Evolutionary conservation across 2,329 filamentous ascomycete genomes (phyloP).

Genomic region (Monosporascus sp.): DNA sequence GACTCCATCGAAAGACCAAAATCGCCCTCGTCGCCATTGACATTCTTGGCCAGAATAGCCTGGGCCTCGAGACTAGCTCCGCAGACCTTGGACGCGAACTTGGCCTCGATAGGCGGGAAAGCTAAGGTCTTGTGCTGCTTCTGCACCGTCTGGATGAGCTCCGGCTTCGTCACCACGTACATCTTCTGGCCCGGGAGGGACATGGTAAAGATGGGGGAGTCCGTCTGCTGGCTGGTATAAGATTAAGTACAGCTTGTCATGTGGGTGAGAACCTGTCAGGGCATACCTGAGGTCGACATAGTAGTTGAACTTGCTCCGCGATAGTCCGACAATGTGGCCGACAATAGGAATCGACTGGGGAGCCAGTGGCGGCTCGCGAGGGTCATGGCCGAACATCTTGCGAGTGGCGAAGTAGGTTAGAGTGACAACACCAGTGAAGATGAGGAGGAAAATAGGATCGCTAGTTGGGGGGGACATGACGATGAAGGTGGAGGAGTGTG

Average conservation of each 20-base stretch:
- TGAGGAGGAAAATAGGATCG: neutral
- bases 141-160: slow-evolving; percentile 33
- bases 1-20: slow-evolving; percentile 28
- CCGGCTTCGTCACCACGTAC: slow-evolving; percentile 33
- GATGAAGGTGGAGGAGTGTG: neutral
- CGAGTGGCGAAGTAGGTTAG: slow-evolving; percentile 5
- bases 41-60: slow-evolving; percentile 23
- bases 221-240: slow-evolving; percentile 8
- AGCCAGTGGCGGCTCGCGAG: slow-evolving; percentile 26
- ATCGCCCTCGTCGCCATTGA: slow-evolving; percentile 31
- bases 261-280: neutral
- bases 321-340: slow-evolving; percentile 27
- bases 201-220: slow-evolving; percentile 34
- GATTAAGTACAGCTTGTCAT: neutral
- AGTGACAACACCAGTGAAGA: slow-evolving; percentile 3
- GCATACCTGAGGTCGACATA: slow-evolving; percentile 26
- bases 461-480: neutral
- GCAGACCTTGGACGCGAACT: slow-evolving; percentile 25
- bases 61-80: slow-evolving; percentile 23
- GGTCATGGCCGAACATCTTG: slow-evolving; percentile 20
- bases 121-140: slow-evolving; percentile 30
- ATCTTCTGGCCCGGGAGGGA: slow-evolving; percentile 34
- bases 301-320: slow-evolving; percentile 25
- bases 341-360: slow-evolving; percentile 25
- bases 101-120: slow-evolving; percentile 33